Evolutionary conservation across 2,329 filamentous ascomycete species (phyloP), one percentile per base, ranked within the genome.

Genomic region (Neoascochyta sp.): DNA sequence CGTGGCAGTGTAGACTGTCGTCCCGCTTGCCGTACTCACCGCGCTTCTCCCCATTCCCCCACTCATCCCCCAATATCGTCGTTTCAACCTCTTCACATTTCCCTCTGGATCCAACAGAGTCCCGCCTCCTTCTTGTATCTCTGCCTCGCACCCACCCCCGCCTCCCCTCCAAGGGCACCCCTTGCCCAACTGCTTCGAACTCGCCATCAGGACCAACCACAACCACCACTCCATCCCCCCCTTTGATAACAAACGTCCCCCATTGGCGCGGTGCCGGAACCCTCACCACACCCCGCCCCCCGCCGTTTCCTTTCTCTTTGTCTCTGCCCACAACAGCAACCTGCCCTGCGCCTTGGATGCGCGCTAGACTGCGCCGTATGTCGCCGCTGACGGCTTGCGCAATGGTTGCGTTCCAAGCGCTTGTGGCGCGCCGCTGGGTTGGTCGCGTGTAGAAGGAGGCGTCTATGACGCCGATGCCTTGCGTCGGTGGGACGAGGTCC

Each of bases 101-200:
- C 32, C 43, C 31, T 33, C 36, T 8, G 40, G n/a, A n/a, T n/a
- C n/a, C n/a, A n/a, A n/a, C n/a, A n/a, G n/a, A n/a, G n/a, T n/a
- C 16, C 45, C 42, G 43, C n/a, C 32, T 22, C 13, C 6, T 9
- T 17, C 5, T 14, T 17, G 14, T 17, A 9, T 27, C 24, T 19
- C 27, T 32, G 20, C 27, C 22, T 13, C 12, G n/a, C n/a, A n/a
- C n/a, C n/a, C n/a, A n/a, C 6, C n/a, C 19, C 19, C 10, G 41
- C 21, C n/a, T 13, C 16, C 22, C 14, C 9, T 32, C 17, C 12
- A 11, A 23, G 10, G 21, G 15, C 7, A 52, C 52, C n/a, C n/a
- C n/a, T n/a, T n/a, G n/a, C n/a, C n/a, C n/a, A n/a, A n/a, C n/a
- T 15, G 51, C 53, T 27, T 60, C 55, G 30, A 42, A 54, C 23